phyloP scores from a whole-genome alignment of 108 stramenopile genomes.

The Skeletonema costatum region DNA sequence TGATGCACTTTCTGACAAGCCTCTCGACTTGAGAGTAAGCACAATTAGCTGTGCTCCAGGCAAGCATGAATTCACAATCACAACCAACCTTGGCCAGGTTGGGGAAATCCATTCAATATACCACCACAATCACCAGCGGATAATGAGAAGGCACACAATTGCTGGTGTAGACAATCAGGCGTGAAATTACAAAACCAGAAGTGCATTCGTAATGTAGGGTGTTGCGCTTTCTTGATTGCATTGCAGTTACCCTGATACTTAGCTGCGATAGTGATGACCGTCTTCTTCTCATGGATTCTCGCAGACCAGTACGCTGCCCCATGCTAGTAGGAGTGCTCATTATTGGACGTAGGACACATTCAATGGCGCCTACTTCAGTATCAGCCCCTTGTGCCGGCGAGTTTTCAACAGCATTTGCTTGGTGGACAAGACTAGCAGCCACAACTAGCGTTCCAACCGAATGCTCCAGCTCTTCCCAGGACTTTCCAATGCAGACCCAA shows the following conservation, averaged over 20 bases:
- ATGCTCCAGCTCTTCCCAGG: constrained; percentile 51
- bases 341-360: neutral
- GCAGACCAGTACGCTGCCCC: neutral
- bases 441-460: constrained; percentile 66
- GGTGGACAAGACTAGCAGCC: constrained; percentile 63
- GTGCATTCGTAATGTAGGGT: constrained; percentile 50
- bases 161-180: constrained; percentile 66
- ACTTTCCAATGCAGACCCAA: constrained; percentile 72
- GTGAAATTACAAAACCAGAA: constrained; percentile 62
- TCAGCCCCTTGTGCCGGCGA: neutral
- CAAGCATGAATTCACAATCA: constrained; percentile 65
- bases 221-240: constrained; percentile 29
- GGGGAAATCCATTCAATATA: constrained; percentile 51
- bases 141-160: constrained; percentile 50
- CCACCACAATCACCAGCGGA: constrained; percentile 64
- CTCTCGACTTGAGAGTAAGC: constrained; percentile 62
- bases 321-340: neutral
- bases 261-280: constrained; percentile 24
- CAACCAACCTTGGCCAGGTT: constrained; percentile 60
- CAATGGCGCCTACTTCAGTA: neutral
- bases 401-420: constrained; percentile 1
- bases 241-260: constrained; percentile 32
- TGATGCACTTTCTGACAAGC: constrained; percentile 59
- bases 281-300: constrained; percentile 16
- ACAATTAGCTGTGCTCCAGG: constrained; percentile 74